Conservation (phyloP, 2,329 filamentous ascomycete genomes). For the Nothopassalora personata region DNA sequence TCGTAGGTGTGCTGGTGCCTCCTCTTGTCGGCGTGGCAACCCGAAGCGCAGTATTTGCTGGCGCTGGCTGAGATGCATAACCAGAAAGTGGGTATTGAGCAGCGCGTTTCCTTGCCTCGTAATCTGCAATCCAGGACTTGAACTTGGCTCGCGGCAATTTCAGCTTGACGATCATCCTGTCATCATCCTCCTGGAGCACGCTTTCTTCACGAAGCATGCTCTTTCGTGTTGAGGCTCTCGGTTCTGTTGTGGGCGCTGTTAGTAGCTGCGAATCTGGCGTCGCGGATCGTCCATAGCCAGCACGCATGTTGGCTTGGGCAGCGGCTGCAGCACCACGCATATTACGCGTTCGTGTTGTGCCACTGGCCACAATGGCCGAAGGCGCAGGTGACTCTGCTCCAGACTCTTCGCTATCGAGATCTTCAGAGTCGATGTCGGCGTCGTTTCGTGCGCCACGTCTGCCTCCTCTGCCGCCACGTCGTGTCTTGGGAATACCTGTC, state of each 20-base stretch:
- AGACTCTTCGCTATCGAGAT: slow-evolving; percentile 87
- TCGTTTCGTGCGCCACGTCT: slow-evolving; percentile 55
- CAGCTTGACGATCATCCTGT: slow-evolving; percentile 63
- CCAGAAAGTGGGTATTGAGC: slow-evolving; percentile 31
- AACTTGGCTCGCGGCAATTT: slow-evolving; percentile 68
- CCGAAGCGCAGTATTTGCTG: slow-evolving; percentile 6
- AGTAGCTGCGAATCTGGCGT: slow-evolving; percentile 68
- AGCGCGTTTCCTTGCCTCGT: slow-evolving; percentile 31
- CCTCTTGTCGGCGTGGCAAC: slow-evolving; percentile 21
- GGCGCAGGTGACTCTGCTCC: slow-evolving; percentile 62
- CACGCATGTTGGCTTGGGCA: slow-evolving; percentile 79
- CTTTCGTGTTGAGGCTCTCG: slow-evolving; percentile 59
- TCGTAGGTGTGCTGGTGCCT: slow-evolving; percentile 22
- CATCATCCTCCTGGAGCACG: slow-evolving; percentile 67
- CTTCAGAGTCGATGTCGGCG: slow-evolving; percentile 71
- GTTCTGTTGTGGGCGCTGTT: slow-evolving; percentile 63
- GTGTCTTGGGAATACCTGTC: slow-evolving; percentile 73
- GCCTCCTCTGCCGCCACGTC: slow-evolving; percentile 38
- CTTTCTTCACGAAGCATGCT: slow-evolving; percentile 69
- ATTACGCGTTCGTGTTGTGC: slow-evolving; percentile 77
- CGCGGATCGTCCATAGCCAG: slow-evolving; percentile 69
- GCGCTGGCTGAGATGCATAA: slow-evolving; percentile 30
- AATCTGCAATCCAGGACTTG: slow-evolving; percentile 53
- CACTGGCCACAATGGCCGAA: slow-evolving; percentile 54
- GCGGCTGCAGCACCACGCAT: slow-evolving; percentile 84